These are phyloP conservation scores for Vicia faba DNA, from an alignment of 306 rosid genomes.

Conservation along the genomic window DNA sequence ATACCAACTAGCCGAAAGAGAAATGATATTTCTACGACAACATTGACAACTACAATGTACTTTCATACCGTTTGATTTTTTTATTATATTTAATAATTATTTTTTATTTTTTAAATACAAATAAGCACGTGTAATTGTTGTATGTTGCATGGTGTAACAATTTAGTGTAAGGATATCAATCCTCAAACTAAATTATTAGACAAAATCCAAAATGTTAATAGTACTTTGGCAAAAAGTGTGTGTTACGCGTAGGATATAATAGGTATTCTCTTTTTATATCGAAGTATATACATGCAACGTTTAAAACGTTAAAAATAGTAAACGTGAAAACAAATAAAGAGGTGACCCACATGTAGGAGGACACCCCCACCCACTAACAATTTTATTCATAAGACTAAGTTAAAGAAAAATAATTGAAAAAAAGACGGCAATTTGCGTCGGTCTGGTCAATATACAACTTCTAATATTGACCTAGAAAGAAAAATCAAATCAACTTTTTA, in stretches of 20 bases:
- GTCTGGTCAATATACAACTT: conserved; percentile 34
- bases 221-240: too few relatives aligned
- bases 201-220: too few relatives aligned
- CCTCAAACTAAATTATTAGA: too few relatives aligned
- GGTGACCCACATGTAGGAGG: conserved; percentile 14
- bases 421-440: neutral
- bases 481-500: neutral
- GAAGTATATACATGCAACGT: conserved; percentile 48
- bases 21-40: too few relatives aligned
- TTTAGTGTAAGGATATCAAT: too few relatives aligned
- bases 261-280: neutral
- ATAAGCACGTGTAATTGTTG: too few relatives aligned
- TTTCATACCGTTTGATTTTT: too few relatives aligned
- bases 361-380: neutral
- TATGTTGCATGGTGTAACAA: too few relatives aligned
- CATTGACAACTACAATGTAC: too few relatives aligned
- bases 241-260: conserved; percentile 21
- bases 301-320: conserved; percentile 49
- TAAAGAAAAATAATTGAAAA: neutral
- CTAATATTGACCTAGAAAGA: conserved; percentile 1
- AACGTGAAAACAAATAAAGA: conserved; percentile 22
- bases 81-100: too few relatives aligned
- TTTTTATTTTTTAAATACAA: too few relatives aligned
- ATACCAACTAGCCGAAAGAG: too few relatives aligned
- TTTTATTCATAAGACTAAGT: neutral